Evolutionary conservation across 1,284 basidiomycete species (phyloP), one percentile per base, ranked within the genome.

Genomic region (Trichosporon sp.): DNA sequence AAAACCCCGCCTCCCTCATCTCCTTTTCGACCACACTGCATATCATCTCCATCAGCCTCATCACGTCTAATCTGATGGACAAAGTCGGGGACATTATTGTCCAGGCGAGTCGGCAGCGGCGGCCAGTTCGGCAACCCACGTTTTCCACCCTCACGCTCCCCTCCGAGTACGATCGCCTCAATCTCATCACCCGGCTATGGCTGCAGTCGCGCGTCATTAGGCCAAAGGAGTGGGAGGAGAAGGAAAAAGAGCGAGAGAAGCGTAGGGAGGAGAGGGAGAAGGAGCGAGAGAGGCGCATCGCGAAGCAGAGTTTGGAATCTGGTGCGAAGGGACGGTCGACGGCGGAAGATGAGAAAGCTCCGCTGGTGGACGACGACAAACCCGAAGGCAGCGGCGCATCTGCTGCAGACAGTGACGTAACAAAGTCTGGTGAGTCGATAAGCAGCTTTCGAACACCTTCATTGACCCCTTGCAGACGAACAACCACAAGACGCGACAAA

Each of bases 121-220:
- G 25, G 11, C 49, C 49, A n/a, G 25, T n/a, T 16, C 27, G 25
- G 23, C 61, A 62, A 13, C 63, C 63, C 14, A 56, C 29, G 27
- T 58, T 63, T 37, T 33, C 52, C 52, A 59, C 25, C 14, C 62
- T 63, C 36, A 60, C 58, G 2, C 21, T 63, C 1, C 62, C 62
- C 1, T 21, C 49, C 14, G 19, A 57, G 21, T 63, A 60, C 25
- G 58, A 63, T 23, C 14, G 57, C 36, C 19, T 56, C 7, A 36
- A 59, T 19, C 58, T 63, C 37, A 32, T 57, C 13, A 56, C 62
- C 5, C 58, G 62, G 3, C 37, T 63, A 3, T 63, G 62, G 62
- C 62, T 63, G 11, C 62, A 63, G 40, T 63, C 62, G 29, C 62
- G 62, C 4, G 9, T 63, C 4, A 33, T 33, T 40, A 23, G 27